Percentiles rank a stretch among this genome's conserved stretches.
Conservation (phyloP, 2,329 filamentous ascomycete species). For the Beauveria sp. region DNA sequence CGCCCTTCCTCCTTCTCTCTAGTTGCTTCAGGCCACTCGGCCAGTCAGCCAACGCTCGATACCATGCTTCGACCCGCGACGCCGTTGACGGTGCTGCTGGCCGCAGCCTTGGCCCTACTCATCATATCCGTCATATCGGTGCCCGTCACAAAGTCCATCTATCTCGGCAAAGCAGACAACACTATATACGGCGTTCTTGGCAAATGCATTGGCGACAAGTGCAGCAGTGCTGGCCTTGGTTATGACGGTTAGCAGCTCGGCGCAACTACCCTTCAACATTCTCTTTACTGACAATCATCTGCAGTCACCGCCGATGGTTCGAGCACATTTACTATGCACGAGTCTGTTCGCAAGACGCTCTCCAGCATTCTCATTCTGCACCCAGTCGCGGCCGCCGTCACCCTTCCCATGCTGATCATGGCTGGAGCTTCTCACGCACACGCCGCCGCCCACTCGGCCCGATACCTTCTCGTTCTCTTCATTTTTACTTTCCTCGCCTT, state of each 20-base stretch:
- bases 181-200: slow-evolving; percentile 90
- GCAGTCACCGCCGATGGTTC: slow-evolving; percentile 19
- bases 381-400: slow-evolving; percentile 79
- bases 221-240: slow-evolving; percentile 70
- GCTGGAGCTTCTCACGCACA: slow-evolving; percentile 79
- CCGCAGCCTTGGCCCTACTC: slow-evolving; percentile 76
- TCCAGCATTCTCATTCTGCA: slow-evolving; percentile 88
- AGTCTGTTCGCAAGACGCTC: slow-evolving; percentile 51
- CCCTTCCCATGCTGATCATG: slow-evolving; percentile 75
- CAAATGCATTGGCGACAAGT: slow-evolving; percentile 60
- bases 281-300: background rate
- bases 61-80: slow-evolving; percentile 88
- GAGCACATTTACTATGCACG: slow-evolving; percentile 48
- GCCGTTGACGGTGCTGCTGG: slow-evolving; percentile 77
- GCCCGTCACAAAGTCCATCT: slow-evolving; percentile 78
- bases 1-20: background rate
- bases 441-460: slow-evolving; percentile 77
- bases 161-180: slow-evolving; percentile 68
- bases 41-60: slow-evolving; percentile 20
- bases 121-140: slow-evolving; percentile 85
- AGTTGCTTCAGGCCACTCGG: slow-evolving; percentile 5
- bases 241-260: slow-evolving; percentile 58
- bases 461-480: slow-evolving; percentile 77
- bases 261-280: slow-evolving; percentile 32
- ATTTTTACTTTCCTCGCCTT: slow-evolving; percentile 83